phyloP scores from a whole-genome alignment of 805 yeast species.

The Candida sphagnicola region DNA sequence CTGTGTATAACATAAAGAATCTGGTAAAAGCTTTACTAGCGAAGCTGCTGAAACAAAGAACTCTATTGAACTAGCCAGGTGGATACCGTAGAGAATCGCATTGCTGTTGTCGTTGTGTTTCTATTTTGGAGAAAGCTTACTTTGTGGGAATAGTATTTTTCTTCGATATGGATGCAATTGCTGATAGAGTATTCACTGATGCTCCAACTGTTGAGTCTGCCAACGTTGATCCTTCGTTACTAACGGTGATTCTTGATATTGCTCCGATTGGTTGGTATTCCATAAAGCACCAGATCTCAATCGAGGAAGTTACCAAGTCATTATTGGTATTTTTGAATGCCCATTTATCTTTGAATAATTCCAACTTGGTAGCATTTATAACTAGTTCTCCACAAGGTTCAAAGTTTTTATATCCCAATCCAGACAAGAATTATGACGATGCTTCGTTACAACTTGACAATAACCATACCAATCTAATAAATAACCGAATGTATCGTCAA shows the following conservation, averaged over 20 bases:
- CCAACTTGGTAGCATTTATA: conserved; percentile 79
- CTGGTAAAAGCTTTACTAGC: no score
- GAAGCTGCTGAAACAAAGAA: no score
- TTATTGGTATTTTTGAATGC: conserved; percentile 78
- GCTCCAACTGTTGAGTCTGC: conserved; percentile 19
- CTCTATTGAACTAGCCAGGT: no score
- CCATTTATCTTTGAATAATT: conserved; percentile 78
- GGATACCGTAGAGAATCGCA: no score
- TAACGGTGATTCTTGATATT: conserved; percentile 74
- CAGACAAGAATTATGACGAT: conserved; percentile 15
- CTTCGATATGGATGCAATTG: conserved; percentile 57
- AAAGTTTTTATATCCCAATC: conserved; percentile 62
- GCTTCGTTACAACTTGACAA: conserved; percentile 6
- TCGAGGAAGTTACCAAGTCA: conserved; percentile 60
- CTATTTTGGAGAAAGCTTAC: no score
- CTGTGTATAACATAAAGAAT: no score
- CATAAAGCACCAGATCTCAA: conserved; percentile 41
- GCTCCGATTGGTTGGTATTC: conserved; percentile 67
- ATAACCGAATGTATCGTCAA: conserved; percentile 76
- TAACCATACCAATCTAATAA: conserved; percentile 27
- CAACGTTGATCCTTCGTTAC: conserved; percentile 61
- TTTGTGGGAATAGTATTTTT: not conserved
- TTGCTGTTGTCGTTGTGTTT: no score
- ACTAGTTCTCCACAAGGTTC: conserved; percentile 73
- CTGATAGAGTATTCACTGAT: conserved; percentile 53